phyloP scores from a whole-genome alignment of 306 rosid species.

The Rosa persica region DNA sequence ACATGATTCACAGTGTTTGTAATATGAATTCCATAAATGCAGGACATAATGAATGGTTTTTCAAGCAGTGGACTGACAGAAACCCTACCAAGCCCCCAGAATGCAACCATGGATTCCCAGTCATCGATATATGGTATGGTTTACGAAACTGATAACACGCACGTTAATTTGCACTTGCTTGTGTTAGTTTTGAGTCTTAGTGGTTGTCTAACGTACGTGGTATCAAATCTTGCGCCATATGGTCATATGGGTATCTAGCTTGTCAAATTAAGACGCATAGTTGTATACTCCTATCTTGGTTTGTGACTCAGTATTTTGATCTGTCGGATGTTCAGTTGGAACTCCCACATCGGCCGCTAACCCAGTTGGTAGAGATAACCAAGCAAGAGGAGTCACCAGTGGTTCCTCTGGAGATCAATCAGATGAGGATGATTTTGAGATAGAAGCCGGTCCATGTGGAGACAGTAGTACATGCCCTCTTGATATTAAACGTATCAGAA shows the following conservation, averaged over 20 bases:
- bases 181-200: neutral
- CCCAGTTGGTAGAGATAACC: conserved; percentile 43
- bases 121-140: conserved; percentile 66
- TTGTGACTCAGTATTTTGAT: neutral
- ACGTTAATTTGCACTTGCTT: neutral
- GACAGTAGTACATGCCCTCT: conserved; percentile 60
- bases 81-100: conserved; percentile 37
- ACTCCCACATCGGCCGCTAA: conserved; percentile 71
- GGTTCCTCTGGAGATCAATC: conserved; percentile 77
- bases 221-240: no score
- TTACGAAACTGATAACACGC: neutral
- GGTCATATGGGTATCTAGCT: neutral
- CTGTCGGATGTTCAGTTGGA: conserved; percentile 46
- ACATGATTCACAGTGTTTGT: neutral
- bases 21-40: conserved; percentile 26
- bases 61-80: conserved; percentile 47
- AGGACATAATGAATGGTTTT: conserved; percentile 54
- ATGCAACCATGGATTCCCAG: conserved; percentile 64
- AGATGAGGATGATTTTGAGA: conserved; percentile 62
- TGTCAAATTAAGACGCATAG: neutral
- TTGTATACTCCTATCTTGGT: neutral
- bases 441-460: conserved; percentile 61
- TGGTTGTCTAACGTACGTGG: neutral
- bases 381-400: conserved; percentile 55
- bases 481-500: conserved; percentile 57